phyloP scores from a whole-genome alignment of 2,329 filamentous ascomycete genomes.

The Aspergillus felis region DNA sequence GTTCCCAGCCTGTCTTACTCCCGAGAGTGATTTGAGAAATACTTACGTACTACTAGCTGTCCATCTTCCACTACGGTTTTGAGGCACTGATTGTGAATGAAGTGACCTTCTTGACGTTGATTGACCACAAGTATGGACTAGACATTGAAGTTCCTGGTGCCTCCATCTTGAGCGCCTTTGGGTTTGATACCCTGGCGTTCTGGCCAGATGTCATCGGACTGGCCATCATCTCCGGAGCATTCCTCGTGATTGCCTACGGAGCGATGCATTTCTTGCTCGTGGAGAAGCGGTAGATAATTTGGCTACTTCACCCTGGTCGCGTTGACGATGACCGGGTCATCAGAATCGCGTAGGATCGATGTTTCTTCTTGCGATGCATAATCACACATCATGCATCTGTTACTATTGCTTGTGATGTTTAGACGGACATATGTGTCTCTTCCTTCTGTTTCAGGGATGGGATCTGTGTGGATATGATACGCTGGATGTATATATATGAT shows the following conservation, averaged over 20 bases:
- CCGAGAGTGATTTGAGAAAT: background rate
- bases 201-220: conserved; percentile 82
- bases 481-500: background rate
- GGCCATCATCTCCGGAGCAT: conserved; percentile 74
- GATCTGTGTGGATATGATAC: background rate
- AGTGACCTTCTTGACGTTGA: conserved; percentile 80
- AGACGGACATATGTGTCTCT: background rate
- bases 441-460: background rate
- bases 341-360: background rate
- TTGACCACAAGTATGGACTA: conserved; percentile 92
- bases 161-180: conserved; percentile 89
- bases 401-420: background rate
- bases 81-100: conserved; percentile 97
- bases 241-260: conserved; percentile 80
- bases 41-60: conserved; percentile 54
- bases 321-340: too few relatives aligned
- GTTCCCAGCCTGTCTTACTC: conserved; percentile 24
- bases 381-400: conserved; percentile 2
- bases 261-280: conserved; percentile 93
- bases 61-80: conserved; percentile 97
- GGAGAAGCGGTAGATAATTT: conserved; percentile 60
- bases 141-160: conserved; percentile 95
- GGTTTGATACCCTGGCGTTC: conserved; percentile 81
- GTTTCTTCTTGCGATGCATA: background rate
- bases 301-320: background rate